Base-by-base conservation (phyloP, 208 protist species). In the Wallacemonas sp. region DNA sequence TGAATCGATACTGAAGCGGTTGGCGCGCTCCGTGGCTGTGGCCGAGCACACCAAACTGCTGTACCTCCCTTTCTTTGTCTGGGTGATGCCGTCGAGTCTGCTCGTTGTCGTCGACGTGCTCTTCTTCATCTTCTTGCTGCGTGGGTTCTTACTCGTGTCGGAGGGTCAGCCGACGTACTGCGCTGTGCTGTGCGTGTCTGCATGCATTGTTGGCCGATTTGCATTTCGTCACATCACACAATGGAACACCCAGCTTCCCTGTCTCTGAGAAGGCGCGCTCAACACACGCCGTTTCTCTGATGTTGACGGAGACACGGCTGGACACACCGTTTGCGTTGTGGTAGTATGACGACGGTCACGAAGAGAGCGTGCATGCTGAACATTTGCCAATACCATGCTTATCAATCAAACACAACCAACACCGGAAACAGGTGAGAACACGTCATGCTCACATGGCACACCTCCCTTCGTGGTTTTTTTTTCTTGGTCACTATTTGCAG, bases 1-100 rank as follows among this genome's bases (percentile, higher is more conserved):
- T 58, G 70, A 76, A 14, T 72, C 82, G 42, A 47, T 70, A 28
- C 46, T 83, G 31, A 31, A 56, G n/a, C 74, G 41, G 21, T 91
- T 86, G 86, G 80, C 84, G 26, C 66, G 71, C 21, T 75, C 76
- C 36, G 80, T 86, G 1, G 77, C 75, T 19, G 51, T 93, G 19
- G 86, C 82, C 0, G 75, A 80, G 34, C 77, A 66, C 28, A 75
- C 74, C 14, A 91, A 93, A 63, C 60, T 91, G 0, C 70, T 75
- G 14, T 92, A 91, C 54, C 21, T 75, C 15, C 67, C 92, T 9
- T 96, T 96, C 58, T 65, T 96, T 38, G 80, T 92, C 0, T 96
- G 90, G 87, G 58, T 66, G 38, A 88, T 91, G 34, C 85, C 90
- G 17, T 72, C 79, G 2, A 68, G 71, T 14, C 58, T 93, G 31